phyloP scores from a whole-genome alignment of 2,329 filamentous ascomycete species.

The Colletotrichum aenigma region DNA sequence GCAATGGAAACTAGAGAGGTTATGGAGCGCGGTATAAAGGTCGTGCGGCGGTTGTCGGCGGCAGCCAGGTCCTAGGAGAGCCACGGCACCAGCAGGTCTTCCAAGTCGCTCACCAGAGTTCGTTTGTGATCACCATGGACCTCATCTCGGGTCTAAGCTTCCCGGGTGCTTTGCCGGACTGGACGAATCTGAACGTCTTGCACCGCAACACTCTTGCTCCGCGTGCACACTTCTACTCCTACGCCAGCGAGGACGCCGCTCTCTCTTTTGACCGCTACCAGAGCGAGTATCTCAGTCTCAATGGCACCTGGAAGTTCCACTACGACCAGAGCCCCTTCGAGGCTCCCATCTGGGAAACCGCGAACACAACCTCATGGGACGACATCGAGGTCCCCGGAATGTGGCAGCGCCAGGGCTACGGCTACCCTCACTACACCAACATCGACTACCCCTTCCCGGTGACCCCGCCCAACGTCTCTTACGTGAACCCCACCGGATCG shows the following conservation, averaged over 20 bases:
- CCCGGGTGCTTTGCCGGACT: slow-evolving; percentile 47
- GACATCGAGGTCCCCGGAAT: slow-evolving; percentile 66
- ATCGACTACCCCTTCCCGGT: slow-evolving; percentile 70
- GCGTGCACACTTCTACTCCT: slow-evolving; percentile 60
- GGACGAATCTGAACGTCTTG: slow-evolving; percentile 62
- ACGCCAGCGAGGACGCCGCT: slow-evolving; percentile 50
- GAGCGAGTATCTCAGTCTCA: slow-evolving; percentile 41
- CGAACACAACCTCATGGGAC: slow-evolving; percentile 39
- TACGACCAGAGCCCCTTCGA: slow-evolving; percentile 41
- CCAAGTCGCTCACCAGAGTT: not conserved
- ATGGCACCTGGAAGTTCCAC: slow-evolving; percentile 42
- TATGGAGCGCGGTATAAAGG: not conserved
- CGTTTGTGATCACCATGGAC: not conserved
- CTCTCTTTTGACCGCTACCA: slow-evolving; percentile 41
- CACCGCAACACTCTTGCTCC: slow-evolving; percentile 61
- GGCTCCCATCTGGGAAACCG: slow-evolving; percentile 22
- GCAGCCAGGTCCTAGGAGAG: not conserved
- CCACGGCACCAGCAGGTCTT: not conserved
- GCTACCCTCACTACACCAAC: slow-evolving; percentile 72
- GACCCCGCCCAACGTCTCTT: slow-evolving; percentile 67
- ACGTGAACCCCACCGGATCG: slow-evolving; percentile 66
- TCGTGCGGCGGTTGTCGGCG: not conserved
- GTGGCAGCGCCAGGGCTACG: slow-evolving; percentile 73
- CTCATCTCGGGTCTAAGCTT: slow-evolving; percentile 9
- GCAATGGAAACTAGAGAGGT: not conserved